Base-by-base conservation (phyloP, 768 basidiomycete genomes). In the Leccinum olivaceopallidum region DNA sequence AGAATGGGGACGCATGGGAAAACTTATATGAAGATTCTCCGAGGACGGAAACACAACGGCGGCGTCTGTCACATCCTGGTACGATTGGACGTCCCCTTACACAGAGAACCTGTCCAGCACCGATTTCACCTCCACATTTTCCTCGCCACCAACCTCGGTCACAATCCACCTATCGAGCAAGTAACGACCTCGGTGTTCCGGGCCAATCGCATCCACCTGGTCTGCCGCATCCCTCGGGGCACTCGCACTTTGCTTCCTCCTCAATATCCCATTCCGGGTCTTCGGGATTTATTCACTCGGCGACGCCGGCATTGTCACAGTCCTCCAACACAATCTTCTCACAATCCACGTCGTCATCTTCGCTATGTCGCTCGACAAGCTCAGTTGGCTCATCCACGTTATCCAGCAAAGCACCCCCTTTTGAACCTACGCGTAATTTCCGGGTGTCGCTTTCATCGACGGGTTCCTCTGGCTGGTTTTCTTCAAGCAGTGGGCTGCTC, bases 381-480 rank as follows among this genome's bases (percentile, higher is more conserved):
- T 70, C 75, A 1, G 58, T 65, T 2, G 51, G 70, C 10, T 65
- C 73, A 3, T 82, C 81, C 8, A 80, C 73, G 13, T 67, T 85
- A n/a, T 85, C 84, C 10, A 79, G 80, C 60, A 80, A 78, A 42
- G 85, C 84, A 2, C 76, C 79, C 4, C 80, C 83, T 16, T 86
- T 85, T 57, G 84, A 85, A 65, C 84, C 83, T 2, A 75, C 71
- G 3, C 70, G 69, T n/a, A 65, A 58, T 26, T 53, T 73, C 42
- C 65, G 70, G 20, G 50, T 63, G 10, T 70, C 72, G 24, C 63
- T 70, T 32, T 65, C 72, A 5, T 63, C 66, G 6, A 55, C 73
- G 1, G 32, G 53, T 12, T 28, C 69, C 3, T 61, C 73, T 12
- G 61, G 62, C 0, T n/a, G 36, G 8, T 61, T 68, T 51, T 49